Evolutionary conservation across 2,329 filamentous ascomycete species (phyloP).

Genomic region (Ophiostoma populinum): DNA sequence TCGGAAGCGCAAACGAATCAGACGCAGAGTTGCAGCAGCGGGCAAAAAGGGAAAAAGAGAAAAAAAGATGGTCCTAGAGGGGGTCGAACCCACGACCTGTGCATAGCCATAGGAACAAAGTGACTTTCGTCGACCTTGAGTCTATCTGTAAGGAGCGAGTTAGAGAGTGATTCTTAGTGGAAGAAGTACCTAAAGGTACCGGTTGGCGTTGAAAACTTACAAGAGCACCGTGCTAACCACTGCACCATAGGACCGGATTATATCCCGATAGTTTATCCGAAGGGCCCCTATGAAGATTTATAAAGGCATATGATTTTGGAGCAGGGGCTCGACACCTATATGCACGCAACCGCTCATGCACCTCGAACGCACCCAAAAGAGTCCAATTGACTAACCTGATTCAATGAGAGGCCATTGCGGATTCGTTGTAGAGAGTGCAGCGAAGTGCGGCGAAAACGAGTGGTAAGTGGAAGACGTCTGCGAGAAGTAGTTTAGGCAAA

Average conservation of each 20-base stretch:
- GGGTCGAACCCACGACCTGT: slow-evolving; percentile 15
- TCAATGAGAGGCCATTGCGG: too few relatives aligned
- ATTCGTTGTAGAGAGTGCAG: too few relatives aligned
- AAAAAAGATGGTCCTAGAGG: slow-evolving; percentile 13
- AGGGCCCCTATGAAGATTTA: background rate
- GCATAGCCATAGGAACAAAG: slow-evolving; percentile 13
- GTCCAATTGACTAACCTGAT: too few relatives aligned
- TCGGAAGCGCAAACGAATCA: too few relatives aligned
- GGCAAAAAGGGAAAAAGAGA: background rate
- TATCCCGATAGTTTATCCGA: slow-evolving; percentile 11
- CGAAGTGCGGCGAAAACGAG: too few relatives aligned
- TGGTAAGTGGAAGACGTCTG: too few relatives aligned
- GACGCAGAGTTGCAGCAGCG: too few relatives aligned
- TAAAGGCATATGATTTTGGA: slow-evolving; percentile 1
- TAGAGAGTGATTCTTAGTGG: slow-evolving; percentile 5
- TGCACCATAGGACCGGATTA: slow-evolving; percentile 14
- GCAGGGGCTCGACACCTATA: too few relatives aligned
- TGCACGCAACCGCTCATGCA: too few relatives aligned
- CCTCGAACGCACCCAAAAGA: too few relatives aligned
- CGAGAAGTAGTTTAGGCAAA: too few relatives aligned
- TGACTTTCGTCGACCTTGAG: slow-evolving; percentile 7
- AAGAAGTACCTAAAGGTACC: background rate
- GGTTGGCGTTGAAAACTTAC: slow-evolving; percentile 7
- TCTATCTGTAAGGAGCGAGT: slow-evolving; percentile 10
- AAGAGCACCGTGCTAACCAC: slow-evolving; percentile 15